These are phyloP conservation scores for Sporothrix schenckii DNA, from an alignment of 2,329 filamentous ascomycete species.

Conservation along the genomic window DNA sequence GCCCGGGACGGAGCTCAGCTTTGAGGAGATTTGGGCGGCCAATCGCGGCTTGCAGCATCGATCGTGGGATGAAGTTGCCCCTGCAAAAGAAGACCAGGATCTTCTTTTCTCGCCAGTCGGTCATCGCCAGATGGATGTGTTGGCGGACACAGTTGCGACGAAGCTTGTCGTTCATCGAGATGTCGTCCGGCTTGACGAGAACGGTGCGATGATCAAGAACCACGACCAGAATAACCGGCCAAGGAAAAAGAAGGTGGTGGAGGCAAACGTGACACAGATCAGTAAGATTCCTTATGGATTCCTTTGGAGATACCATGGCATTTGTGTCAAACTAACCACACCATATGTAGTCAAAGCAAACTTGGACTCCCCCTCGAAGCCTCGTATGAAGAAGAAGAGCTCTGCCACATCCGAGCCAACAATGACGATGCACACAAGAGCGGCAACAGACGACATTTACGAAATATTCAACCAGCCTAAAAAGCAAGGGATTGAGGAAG, in stretches of 20 bases:
- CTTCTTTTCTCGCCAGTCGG: conserved; percentile 35
- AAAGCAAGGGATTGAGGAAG: conserved; percentile 45
- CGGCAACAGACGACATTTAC: conserved; percentile 96
- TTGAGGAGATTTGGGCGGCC: conserved; percentile 86
- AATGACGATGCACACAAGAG: conserved; percentile 95
- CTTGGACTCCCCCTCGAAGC: conserved; percentile 82
- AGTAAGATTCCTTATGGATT: conserved; percentile 59
- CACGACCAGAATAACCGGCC: conserved; percentile 41
- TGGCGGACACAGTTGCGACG: conserved; percentile 39
- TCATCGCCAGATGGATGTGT: conserved; percentile 42
- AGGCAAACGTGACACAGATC: conserved; percentile 89
- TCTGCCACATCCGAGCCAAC: conserved; percentile 70
- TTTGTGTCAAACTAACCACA: conserved; percentile 2
- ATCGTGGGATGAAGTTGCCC: conserved; percentile 56
- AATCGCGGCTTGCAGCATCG: conserved; percentile 70
- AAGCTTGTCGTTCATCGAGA: conserved; percentile 53
- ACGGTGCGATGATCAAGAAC: conserved; percentile 51
- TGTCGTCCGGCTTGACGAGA: conserved; percentile 58
- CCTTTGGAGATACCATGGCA: no score
- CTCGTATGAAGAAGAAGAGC: conserved; percentile 79
- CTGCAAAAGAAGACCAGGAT: conserved; percentile 1
- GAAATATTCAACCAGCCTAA: conserved; percentile 93
- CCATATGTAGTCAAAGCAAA: conserved; percentile 79
- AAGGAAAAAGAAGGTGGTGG: conserved; percentile 77
- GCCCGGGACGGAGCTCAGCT: conserved; percentile 75